A percentile compares a stretch with the other conserved stretches of the same genome.
These are phyloP conservation scores for Prunus mongolica DNA, from an alignment of 306 rosid genomes.

Conservation along the genomic window DNA sequence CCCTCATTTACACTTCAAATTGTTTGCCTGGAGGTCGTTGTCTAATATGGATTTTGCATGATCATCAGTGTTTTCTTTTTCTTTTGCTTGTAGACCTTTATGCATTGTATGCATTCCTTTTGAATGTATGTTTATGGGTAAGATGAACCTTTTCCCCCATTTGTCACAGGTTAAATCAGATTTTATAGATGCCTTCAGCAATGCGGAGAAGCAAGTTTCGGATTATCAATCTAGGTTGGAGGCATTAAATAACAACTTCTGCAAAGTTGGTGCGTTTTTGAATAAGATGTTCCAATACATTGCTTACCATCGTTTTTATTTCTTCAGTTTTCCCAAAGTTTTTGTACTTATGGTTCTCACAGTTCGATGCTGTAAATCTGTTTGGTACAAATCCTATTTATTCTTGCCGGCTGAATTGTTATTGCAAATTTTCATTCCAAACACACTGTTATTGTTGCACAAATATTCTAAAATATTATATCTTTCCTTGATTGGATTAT, in stretches of 20 bases:
- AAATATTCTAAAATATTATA: not conserved
- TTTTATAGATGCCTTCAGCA: conserved; percentile 72
- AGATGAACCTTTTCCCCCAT: not conserved
- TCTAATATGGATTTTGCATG: not conserved
- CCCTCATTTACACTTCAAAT: not conserved
- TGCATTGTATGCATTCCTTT: not conserved
- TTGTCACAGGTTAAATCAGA: conserved; percentile 69
- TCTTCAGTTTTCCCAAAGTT: not conserved
- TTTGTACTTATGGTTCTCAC: not conserved
- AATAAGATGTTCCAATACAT: not conserved
- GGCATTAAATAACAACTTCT: conserved; percentile 42
- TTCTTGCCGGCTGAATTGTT: not conserved
- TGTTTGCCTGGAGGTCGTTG: not conserved
- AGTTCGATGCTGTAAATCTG: not conserved
- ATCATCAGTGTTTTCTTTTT: not conserved
- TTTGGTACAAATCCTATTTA: not conserved
- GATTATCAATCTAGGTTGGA: conserved; percentile 59
- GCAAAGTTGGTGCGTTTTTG: conserved; percentile 56
- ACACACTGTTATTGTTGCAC: not conserved
- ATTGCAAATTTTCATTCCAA: conserved; percentile 3
- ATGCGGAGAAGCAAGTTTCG: conserved; percentile 69
- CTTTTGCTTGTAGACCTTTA: not conserved
- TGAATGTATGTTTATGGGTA: not conserved
- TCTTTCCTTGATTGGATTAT: not conserved
- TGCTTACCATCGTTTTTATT: not conserved